These are phyloP conservation scores for Podospora comata DNA, from an alignment of 495 filamentous ascomycete species.

Conservation along the genomic window DNA sequence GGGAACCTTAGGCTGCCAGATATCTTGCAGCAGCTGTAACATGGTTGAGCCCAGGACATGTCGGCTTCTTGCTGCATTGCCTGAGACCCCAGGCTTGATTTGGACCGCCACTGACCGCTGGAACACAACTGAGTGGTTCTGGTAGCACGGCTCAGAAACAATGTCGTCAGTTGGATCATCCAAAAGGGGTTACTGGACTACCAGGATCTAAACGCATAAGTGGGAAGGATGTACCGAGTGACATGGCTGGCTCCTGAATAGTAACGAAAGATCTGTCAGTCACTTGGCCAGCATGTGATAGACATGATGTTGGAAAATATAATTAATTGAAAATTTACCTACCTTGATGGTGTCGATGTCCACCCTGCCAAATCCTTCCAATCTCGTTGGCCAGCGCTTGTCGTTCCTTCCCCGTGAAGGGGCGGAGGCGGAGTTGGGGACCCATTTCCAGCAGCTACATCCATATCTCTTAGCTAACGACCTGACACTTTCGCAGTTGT, in stretches of 20 bases:
- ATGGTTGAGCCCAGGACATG: not conserved
- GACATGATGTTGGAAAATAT: not conserved
- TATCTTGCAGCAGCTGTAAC: slow-evolving; percentile 7
- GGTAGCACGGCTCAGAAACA: not conserved
- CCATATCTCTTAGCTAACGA: not conserved
- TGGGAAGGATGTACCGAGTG: no score
- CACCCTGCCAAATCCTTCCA: not conserved
- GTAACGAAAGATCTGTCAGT: not conserved
- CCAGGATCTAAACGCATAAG: not conserved
- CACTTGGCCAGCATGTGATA: not conserved
- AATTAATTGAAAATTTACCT: not conserved
- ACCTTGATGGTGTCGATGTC: not conserved
- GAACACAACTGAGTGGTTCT: not conserved
- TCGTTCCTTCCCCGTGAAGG: not conserved
- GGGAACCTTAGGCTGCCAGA: slow-evolving; percentile 7
- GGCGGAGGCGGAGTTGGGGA: not conserved
- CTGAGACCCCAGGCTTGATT: not conserved
- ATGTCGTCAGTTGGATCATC: not conserved
- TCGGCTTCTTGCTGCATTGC: not conserved
- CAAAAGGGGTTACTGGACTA: not conserved
- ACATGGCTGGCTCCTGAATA: not conserved
- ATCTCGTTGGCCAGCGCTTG: not conserved
- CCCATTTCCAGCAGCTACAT: not conserved
- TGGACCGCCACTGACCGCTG: not conserved
- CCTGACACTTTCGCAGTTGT: not conserved